Base-by-base conservation (phyloP, 768 basidiomycete species). In the Leccinum variicolor region DNA sequence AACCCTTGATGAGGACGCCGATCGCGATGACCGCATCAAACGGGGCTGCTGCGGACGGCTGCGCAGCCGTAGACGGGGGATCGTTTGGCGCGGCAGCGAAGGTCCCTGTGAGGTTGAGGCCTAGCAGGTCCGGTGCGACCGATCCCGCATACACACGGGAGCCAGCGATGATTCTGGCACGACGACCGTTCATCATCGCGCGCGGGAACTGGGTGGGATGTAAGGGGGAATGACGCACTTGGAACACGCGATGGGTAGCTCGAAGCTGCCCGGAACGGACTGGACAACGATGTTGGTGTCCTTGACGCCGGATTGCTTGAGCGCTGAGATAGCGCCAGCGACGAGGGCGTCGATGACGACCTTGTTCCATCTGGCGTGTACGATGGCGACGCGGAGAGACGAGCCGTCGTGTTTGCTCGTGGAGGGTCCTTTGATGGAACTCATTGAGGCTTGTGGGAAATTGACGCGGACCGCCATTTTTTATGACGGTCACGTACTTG, bases 11-110 rank as follows among this genome's bases (percentile, higher is more conserved):
- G 70, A 99, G 87, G 36, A 96, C 94, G 14, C 97, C 97, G 68
- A 98, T 92, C 53, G 97, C 94, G 71, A 99, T 96, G 62, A 97
- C 87, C 14, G 94, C 97, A 71, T 96, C 89, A 65, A 98, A 98
- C 0, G 96, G 89, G 54, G 81, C 79, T 19, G 81, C 79, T 15
- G 69, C 74, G 43, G 82, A 80, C 39, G 80, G 75, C 62, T 75
- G 76, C 15, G 73, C 58, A 10, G 62, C 41, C 41, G 59, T 8
- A 19, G 58, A 50, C 15, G 79, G 55, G 28, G 71, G 67, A 10
- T 69, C 52, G 50, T 69, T 72, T 41, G 72, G 79, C 62, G 75
- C 68, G 8, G 66, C 69, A 6, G 66, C 59, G 48, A 71, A 62
- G 49, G 72, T 62, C 54, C 64, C 66, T 8, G 76, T 71, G 56